Evolutionary conservation across 1,139 yeast species (phyloP).

Genomic region (Taphrina sp.): DNA sequence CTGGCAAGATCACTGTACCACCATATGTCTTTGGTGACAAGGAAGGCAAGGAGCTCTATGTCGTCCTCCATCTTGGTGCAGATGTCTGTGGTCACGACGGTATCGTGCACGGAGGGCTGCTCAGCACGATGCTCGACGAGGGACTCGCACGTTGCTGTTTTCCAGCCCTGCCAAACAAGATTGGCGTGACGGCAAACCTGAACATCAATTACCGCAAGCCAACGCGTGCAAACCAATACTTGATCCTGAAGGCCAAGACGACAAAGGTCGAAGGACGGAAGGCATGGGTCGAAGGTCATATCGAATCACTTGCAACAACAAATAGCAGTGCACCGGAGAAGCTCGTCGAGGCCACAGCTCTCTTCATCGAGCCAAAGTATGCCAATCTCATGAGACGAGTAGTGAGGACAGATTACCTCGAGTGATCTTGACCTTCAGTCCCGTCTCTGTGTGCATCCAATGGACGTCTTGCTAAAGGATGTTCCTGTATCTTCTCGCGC

Average conservation of each 20-base stretch:
- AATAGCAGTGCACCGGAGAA: conserved; percentile 35
- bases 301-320: conserved; percentile 50
- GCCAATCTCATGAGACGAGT: conserved; percentile 27
- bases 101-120: conserved; percentile 79
- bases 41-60: conserved; percentile 33
- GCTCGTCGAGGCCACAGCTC: conserved; percentile 41
- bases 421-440: too few species aligned
- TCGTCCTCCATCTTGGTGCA: conserved; percentile 54
- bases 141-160: conserved; percentile 85
- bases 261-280: conserved; percentile 72
- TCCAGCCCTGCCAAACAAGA: conserved; percentile 70
- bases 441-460: too few species aligned
- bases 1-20: conserved; percentile 42
- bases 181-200: conserved; percentile 88
- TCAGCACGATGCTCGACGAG: conserved; percentile 82
- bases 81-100: conserved; percentile 67
- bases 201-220: conserved; percentile 65
- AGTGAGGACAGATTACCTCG: conserved; percentile 28
- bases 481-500: too few species aligned
- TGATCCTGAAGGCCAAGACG: conserved; percentile 68
- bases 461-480: too few species aligned
- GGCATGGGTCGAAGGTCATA: conserved; percentile 66
- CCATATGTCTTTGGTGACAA: conserved; percentile 43
- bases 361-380: conserved; percentile 39
- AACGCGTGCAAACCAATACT: conserved; percentile 62